Evolutionary conservation across 2,329 filamentous ascomycete species (phyloP).

Genomic region (Aspergillus ochraceoroseus): DNA sequence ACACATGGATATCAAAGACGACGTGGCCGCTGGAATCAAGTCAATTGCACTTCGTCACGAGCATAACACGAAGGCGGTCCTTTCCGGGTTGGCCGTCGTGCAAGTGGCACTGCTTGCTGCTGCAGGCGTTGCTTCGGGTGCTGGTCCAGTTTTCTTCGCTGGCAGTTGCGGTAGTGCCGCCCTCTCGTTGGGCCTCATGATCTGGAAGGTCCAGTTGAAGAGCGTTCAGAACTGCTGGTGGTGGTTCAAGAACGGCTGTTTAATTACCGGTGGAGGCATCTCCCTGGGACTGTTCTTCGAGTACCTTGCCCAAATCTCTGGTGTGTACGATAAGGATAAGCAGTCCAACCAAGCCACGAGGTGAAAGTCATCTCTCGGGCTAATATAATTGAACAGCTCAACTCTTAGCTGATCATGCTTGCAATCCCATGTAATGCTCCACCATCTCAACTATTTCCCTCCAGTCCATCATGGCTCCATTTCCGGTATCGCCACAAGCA

Average conservation of each 20-base stretch:
- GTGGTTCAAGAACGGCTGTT: constrained; percentile 61
- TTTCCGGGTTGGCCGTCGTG: constrained; percentile 39
- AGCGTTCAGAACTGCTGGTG: constrained; percentile 57
- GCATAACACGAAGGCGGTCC: constrained; percentile 44
- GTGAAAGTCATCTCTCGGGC: too few relatives aligned
- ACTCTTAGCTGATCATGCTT: background rate
- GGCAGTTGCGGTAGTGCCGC: constrained; percentile 56
- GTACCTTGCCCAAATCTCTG: constrained; percentile 41
- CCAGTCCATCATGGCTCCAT: constrained; percentile 81
- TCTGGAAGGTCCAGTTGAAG: constrained; percentile 54
- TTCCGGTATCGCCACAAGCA: constrained; percentile 78
- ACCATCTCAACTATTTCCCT: constrained; percentile 64
- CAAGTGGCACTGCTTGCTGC: constrained; percentile 44
- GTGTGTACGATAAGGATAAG: constrained; percentile 23
- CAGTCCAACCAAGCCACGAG: too few relatives aligned
- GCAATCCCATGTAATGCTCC: constrained; percentile 41
- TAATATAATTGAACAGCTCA: constrained; percentile 2
- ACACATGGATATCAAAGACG: constrained; percentile 50
- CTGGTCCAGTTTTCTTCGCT: constrained; percentile 56
- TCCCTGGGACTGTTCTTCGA: constrained; percentile 53
- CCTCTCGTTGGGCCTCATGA: constrained; percentile 54
- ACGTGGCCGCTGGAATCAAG: constrained; percentile 48
- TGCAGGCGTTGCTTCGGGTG: constrained; percentile 47
- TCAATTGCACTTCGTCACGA: constrained; percentile 49
- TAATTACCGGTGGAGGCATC: constrained; percentile 58